Percentiles rank a stretch among this genome's conserved stretches.
Conservation (phyloP, 495 filamentous ascomycete genomes). For the Acidomyces sp. region DNA sequence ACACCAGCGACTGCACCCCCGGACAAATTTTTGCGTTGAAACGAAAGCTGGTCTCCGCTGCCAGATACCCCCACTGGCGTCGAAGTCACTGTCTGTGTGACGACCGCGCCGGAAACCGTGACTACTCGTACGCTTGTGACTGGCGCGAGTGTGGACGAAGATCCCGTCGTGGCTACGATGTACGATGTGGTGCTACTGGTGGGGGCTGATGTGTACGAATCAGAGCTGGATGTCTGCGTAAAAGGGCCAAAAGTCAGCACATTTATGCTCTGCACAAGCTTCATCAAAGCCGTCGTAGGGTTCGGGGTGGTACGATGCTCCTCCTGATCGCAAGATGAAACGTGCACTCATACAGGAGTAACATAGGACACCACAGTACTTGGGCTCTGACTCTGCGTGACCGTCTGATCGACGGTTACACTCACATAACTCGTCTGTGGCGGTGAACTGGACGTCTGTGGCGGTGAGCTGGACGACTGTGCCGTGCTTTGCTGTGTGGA, state of each 20-base stretch:
- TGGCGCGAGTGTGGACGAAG: constrained; percentile 1
- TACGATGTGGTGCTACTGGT: background rate
- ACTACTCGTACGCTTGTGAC: constrained; percentile 11
- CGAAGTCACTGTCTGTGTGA: constrained; percentile 17
- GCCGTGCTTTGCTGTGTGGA: constrained; percentile 8
- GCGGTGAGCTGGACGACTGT: background rate
- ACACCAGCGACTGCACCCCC: constrained; percentile 16
- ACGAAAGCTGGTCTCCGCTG: background rate
- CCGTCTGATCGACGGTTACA: constrained; percentile 13
- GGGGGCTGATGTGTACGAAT: background rate
- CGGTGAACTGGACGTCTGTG: constrained; percentile 1
- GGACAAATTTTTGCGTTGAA: constrained; percentile 10
- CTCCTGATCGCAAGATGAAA: constrained; percentile 14
- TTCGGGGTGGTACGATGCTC: constrained; percentile 2
- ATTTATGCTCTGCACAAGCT: background rate
- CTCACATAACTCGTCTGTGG: constrained; percentile 13
- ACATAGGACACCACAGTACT: constrained; percentile 16
- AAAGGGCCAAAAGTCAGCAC: constrained; percentile 3
- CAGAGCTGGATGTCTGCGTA: background rate
- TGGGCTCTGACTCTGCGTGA: constrained; percentile 10
- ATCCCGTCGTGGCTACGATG: constrained; percentile 1
- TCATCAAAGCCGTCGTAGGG: background rate
- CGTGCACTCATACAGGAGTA: constrained; percentile 15
- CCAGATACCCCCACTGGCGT: constrained; percentile 3
- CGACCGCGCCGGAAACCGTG: constrained; percentile 5